Percentiles rank a stretch among this genome's conserved stretches.
Evolutionary conservation across 148 eudicot genomes (phyloP).

Genomic region (Euryodendron excelsum): DNA sequence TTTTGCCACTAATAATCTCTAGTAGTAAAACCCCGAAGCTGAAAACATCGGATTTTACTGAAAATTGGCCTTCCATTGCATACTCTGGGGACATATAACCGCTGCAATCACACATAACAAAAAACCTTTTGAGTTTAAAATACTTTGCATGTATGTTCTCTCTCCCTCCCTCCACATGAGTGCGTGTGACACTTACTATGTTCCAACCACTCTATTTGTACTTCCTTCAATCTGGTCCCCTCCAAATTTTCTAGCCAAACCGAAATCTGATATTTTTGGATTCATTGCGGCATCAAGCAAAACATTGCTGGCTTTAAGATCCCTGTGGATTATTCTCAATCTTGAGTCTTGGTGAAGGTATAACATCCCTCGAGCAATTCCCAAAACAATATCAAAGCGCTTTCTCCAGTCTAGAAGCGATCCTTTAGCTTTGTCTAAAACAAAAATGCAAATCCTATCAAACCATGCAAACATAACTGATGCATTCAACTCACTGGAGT

Average conservation of each 20-base stretch:
- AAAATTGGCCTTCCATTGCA: constrained; percentile 49
- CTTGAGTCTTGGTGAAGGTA: constrained; percentile 69
- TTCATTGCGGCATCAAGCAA: constrained; percentile 48
- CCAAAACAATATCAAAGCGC: constrained; percentile 44
- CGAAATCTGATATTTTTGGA: constrained; percentile 64
- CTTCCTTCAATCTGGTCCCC: constrained; percentile 44
- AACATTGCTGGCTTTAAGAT: constrained; percentile 57
- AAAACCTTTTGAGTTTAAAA: background rate
- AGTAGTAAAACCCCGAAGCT: constrained; percentile 54
- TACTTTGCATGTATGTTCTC: background rate
- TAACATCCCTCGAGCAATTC: constrained; percentile 60
- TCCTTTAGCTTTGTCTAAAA: constrained; percentile 40
- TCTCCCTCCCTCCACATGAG: background rate
- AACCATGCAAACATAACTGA: too few species aligned
- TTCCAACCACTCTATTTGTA: constrained; percentile 58
- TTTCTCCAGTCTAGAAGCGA: constrained; percentile 41
- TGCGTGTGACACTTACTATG: constrained; percentile 39
- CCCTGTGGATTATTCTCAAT: constrained; percentile 59
- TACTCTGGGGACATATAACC: constrained; percentile 70
- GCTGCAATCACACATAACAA: constrained; percentile 24
- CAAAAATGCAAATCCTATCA: background rate
- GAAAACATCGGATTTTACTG: constrained; percentile 51
- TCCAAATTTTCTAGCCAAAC: constrained; percentile 53
- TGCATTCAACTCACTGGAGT: background rate
- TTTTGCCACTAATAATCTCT: constrained; percentile 49